Evolutionary conservation across 768 basidiomycete species (phyloP).

Genomic region (Tylopilus rubrobrunneus): DNA sequence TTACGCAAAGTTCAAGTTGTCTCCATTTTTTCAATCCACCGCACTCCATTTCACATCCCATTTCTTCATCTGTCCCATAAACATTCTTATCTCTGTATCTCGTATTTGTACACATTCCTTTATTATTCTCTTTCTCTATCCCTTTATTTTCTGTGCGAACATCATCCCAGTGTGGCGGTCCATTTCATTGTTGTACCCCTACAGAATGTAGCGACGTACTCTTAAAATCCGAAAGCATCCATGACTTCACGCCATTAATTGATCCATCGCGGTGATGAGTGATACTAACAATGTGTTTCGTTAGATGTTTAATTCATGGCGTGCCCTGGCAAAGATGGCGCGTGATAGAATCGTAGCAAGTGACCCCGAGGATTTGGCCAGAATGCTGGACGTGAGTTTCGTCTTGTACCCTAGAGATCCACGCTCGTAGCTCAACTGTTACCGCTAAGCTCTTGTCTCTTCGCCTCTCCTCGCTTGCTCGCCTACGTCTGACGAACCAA

Average conservation of each 20-base stretch:
- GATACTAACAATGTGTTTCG: slow-evolving; percentile 9
- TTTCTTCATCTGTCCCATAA: slow-evolving; percentile 6
- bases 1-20: slow-evolving; percentile 16
- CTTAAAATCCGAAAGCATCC: slow-evolving; percentile 10
- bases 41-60: slow-evolving; percentile 10
- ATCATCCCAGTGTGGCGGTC: slow-evolving; percentile 9
- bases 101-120: slow-evolving; percentile 20
- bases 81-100: slow-evolving; percentile 20
- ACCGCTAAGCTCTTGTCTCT: slow-evolving; percentile 74
- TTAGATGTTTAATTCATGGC: slow-evolving; percentile 88
- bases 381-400: slow-evolving; percentile 62
- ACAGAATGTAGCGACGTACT: slow-evolving; percentile 19
- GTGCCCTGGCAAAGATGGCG: slow-evolving; percentile 80
- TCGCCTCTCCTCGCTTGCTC: slow-evolving; percentile 72
- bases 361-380: slow-evolving; percentile 61
- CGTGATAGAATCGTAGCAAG: slow-evolving; percentile 70
- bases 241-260: background rate
- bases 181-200: slow-evolving; percentile 23
- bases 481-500: slow-evolving; percentile 82
- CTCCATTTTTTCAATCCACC: slow-evolving; percentile 6
- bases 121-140: slow-evolving; percentile 14
- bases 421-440: background rate
- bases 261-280: background rate
- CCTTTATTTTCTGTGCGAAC: slow-evolving; percentile 23
- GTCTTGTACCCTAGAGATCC: background rate